Evolutionary conservation across 2,329 filamentous ascomycete species (phyloP).

Genomic region (Podosphaera leucotricha): DNA sequence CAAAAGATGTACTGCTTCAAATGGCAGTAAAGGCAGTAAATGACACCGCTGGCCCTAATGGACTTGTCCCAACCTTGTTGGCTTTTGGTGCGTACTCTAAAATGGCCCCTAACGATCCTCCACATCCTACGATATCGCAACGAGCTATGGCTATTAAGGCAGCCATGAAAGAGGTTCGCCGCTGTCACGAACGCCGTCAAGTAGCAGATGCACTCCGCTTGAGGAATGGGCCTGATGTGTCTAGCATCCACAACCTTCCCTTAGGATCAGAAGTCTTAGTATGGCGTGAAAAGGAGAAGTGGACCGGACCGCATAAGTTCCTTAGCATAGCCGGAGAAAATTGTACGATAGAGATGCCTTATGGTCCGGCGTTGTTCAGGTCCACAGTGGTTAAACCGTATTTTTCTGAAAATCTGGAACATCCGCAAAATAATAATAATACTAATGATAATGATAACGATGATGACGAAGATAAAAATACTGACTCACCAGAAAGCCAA

Average conservation of each 20-base stretch:
- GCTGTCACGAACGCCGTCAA: neutral
- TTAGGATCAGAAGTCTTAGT: neutral
- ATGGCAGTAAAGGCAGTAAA: neutral
- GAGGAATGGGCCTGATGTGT: neutral
- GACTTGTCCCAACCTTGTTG: neutral
- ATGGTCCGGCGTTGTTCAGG: no score
- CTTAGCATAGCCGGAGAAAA: no score
- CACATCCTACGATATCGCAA: neutral
- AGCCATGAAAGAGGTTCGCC: neutral
- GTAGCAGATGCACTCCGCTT: neutral
- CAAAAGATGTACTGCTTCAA: neutral
- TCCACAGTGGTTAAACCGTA: no score
- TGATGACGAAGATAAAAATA: no score
- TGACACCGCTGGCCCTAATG: neutral
- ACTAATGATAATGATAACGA: no score
- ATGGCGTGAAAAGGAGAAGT: neutral
- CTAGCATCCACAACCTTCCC: neutral
- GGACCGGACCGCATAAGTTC: no score
- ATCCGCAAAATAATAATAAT: no score
- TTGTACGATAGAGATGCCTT: no score
- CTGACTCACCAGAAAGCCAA: no score
- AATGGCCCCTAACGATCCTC: neutral
- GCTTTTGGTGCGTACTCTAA: neutral
- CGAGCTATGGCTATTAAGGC: neutral
- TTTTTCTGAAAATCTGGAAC: no score